A percentile compares a stretch with the other conserved stretches of the same genome.
Evolutionary conservation across 805 yeast genomes (phyloP).

Genomic region (Spathaspora sp.): DNA sequence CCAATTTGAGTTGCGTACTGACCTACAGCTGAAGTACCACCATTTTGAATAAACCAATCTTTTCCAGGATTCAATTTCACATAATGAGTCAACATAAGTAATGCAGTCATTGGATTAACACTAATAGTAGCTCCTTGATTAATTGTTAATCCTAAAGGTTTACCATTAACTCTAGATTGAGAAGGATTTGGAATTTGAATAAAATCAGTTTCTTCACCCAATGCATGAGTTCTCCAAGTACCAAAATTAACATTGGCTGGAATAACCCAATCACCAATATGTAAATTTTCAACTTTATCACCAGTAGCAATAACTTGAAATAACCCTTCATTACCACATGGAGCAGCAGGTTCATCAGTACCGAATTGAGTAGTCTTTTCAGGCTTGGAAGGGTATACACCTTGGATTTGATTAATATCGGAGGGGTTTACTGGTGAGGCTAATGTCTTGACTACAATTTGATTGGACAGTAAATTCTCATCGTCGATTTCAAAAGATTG

Average conservation of each 20-base stretch:
- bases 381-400: conserved; percentile 44
- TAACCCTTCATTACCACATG: conserved; percentile 95
- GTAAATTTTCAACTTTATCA: conserved; percentile 40
- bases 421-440: conserved; percentile 43
- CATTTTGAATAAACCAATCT: conserved; percentile 94
- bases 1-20: conserved; percentile 88
- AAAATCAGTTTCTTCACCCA: conserved; percentile 50
- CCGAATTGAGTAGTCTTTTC: conserved; percentile 52
- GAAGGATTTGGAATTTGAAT: conserved; percentile 53
- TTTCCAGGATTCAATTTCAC: conserved; percentile 54
- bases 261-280: conserved; percentile 82
- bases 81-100: conserved; percentile 76
- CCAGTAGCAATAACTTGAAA: conserved; percentile 78
- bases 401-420: conserved; percentile 45
- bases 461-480: conserved; percentile 33
- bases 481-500: conserved; percentile 51
- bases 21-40: conserved; percentile 95
- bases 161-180: conserved; percentile 41
- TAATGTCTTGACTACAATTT: conserved; percentile 31
- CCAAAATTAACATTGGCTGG: conserved; percentile 80
- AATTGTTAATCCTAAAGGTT: conserved; percentile 26
- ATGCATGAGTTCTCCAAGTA: conserved; percentile 78
- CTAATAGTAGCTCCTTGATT: conserved; percentile 82
- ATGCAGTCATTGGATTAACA: conserved; percentile 93
- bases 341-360: conserved; percentile 61